Percentiles rank a stretch among this genome's conserved stretches.
phyloP scores from a whole-genome alignment of 257 asterid genomes.

The Cordia subcordata region DNA sequence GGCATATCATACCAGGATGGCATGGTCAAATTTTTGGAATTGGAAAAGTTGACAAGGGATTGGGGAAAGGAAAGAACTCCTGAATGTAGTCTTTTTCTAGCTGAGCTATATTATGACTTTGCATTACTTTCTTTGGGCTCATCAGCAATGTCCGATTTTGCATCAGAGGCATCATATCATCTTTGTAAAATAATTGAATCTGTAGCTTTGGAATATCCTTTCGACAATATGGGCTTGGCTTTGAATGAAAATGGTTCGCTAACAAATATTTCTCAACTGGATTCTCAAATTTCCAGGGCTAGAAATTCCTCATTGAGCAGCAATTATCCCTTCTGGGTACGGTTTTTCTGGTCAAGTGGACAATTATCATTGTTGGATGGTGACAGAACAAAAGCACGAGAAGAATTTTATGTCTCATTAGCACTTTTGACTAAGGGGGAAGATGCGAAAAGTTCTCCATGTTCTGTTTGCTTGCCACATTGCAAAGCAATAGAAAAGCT shows the following conservation, averaged over 20 bases:
- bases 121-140: constrained; percentile 58
- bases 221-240: constrained; percentile 29
- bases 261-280: constrained; percentile 25
- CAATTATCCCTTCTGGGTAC: constrained; percentile 71
- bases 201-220: constrained; percentile 65
- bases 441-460: constrained; percentile 31
- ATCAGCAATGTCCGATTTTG: constrained; percentile 36
- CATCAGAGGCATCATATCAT: constrained; percentile 79
- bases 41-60: constrained; percentile 79
- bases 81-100: constrained; percentile 77
- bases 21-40: constrained; percentile 58
- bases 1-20: constrained; percentile 52
- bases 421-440: constrained; percentile 54
- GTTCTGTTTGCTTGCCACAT: constrained; percentile 65
- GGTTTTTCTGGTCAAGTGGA: constrained; percentile 93
- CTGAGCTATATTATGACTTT: constrained; percentile 84
- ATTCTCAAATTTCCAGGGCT: constrained; percentile 27
- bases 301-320: constrained; percentile 36
- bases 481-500: constrained; percentile 61
- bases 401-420: constrained; percentile 57
- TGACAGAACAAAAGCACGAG: constrained; percentile 65
- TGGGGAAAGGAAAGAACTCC: constrained; percentile 85
- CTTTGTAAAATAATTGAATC: constrained; percentile 85
- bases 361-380: constrained; percentile 71
- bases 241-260: constrained; percentile 23